Percentiles rank a stretch among this genome's conserved stretches.
These are phyloP conservation scores for Exophiala oligosperma DNA, from an alignment of 2,329 filamentous ascomycete genomes.

Conservation along the genomic window DNA sequence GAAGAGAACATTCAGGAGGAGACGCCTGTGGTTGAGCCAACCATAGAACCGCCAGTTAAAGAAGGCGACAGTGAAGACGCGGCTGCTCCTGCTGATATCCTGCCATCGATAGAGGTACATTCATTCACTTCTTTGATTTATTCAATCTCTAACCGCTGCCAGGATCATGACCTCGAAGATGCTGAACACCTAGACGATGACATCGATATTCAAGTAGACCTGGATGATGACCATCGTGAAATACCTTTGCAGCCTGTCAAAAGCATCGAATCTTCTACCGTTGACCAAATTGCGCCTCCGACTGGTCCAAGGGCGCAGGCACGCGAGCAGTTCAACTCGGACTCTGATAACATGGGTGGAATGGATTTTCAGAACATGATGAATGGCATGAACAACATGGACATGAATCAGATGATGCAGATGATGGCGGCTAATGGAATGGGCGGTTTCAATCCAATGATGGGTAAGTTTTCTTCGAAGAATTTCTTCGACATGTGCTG, in stretches of 20 bases:
- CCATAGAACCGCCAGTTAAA: constrained; percentile 13
- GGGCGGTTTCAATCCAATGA: constrained; percentile 54
- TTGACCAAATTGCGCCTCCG: constrained; percentile 7
- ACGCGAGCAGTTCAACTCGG: constrained; percentile 7
- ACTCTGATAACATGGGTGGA: constrained; percentile 16
- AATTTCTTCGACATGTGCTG: constrained; percentile 21
- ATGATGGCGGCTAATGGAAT: constrained; percentile 49
- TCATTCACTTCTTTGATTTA: background rate
- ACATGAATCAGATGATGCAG: constrained; percentile 73
- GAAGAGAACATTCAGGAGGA: constrained; percentile 11
- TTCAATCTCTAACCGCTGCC: background rate
- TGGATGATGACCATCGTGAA: constrained; percentile 25
- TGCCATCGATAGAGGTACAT: constrained; percentile 26
- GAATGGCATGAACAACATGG: constrained; percentile 55
- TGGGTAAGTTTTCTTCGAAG: constrained; percentile 65
- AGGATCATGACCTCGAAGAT: constrained; percentile 20
- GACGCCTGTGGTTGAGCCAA: background rate
- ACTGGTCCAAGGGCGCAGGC: constrained; percentile 7
- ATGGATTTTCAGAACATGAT: constrained; percentile 57
- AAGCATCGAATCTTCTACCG: constrained; percentile 11
- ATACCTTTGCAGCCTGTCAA: constrained; percentile 12
- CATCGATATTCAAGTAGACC: constrained; percentile 30
- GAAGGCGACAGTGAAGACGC: constrained; percentile 18
- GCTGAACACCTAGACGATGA: constrained; percentile 25
- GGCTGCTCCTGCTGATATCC: constrained; percentile 14